Percentiles rank a stretch among this genome's conserved stretches.
Conservation (phyloP, 2,329 filamentous ascomycete genomes). For the Cladophialophora psammophila region DNA sequence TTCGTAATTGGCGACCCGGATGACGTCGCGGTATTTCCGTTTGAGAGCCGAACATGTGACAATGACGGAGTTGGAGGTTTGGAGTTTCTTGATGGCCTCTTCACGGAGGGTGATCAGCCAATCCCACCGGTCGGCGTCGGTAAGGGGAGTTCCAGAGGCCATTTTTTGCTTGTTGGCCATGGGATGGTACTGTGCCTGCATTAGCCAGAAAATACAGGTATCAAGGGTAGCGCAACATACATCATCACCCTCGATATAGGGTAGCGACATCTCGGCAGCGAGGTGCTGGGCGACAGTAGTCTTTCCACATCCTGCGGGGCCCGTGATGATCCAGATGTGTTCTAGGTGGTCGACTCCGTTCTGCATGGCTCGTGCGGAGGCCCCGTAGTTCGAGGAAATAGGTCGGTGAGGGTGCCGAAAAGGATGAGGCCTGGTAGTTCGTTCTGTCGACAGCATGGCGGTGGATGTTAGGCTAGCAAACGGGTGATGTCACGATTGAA, state of each 20-base stretch:
- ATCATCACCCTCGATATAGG: constrained; percentile 80
- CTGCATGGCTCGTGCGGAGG: constrained; percentile 33
- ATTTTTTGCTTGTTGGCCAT: constrained; percentile 89
- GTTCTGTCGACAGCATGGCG: constrained; percentile 53
- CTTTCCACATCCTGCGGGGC: constrained; percentile 81
- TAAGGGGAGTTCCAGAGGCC: constrained; percentile 80
- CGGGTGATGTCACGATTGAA: constrained; percentile 25
- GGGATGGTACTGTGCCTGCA: constrained; percentile 52
- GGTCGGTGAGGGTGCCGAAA: constrained; percentile 29
- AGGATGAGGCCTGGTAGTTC: constrained; percentile 27
- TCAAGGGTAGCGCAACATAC: constrained; percentile 58
- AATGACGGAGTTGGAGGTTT: constrained; percentile 76
- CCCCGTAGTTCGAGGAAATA: constrained; percentile 17
- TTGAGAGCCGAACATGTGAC: constrained; percentile 96
- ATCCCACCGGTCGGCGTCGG: constrained; percentile 95
- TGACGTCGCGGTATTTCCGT: constrained; percentile 94
- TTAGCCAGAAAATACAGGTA: constrained; percentile 27
- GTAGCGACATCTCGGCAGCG: constrained; percentile 67
- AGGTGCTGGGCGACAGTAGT: constrained; percentile 75
- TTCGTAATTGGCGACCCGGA: constrained; percentile 80
- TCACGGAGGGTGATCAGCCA: constrained; percentile 85
- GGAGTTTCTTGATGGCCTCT: constrained; percentile 57
- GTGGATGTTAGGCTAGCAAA: constrained; percentile 25
- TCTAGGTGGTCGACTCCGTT: constrained; percentile 49
- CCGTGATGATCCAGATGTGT: constrained; percentile 82